These are phyloP conservation scores for Aspergillus cristatus DNA, from an alignment of 495 filamentous ascomycete genomes.

Conservation along the genomic window DNA sequence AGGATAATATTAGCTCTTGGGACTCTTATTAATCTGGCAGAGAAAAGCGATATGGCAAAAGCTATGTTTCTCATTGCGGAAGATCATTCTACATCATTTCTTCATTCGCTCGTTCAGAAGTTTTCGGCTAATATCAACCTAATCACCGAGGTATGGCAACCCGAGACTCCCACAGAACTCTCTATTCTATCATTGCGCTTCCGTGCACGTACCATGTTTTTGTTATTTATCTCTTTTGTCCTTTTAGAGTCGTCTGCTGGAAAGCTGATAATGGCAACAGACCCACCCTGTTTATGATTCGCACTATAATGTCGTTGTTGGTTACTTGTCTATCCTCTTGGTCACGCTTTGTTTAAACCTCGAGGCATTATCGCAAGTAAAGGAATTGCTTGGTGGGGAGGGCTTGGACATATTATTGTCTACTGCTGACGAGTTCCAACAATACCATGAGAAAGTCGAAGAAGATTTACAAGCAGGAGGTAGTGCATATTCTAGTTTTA, in stretches of 20 bases:
- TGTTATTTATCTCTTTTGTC: no score
- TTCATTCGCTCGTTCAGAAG: slow-evolving; percentile 35
- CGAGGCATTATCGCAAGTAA: slow-evolving; percentile 42
- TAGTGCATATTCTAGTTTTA: slow-evolving; percentile 41
- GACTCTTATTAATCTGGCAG: slow-evolving; percentile 81
- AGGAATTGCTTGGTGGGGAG: slow-evolving; percentile 43
- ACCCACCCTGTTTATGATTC: slow-evolving; percentile 76
- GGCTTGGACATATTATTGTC: slow-evolving; percentile 57
- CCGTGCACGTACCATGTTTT: no score
- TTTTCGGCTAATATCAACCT: slow-evolving; percentile 31
- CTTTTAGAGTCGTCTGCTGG: no score
- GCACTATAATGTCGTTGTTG: slow-evolving; percentile 80
- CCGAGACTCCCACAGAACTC: no score
- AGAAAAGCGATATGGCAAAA: slow-evolving; percentile 54
- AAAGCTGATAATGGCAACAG: slow-evolving; percentile 32
- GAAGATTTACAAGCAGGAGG: slow-evolving; percentile 16
- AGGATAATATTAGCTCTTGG: slow-evolving; percentile 71
- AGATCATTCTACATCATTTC: slow-evolving; percentile 16
- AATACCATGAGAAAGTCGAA: slow-evolving; percentile 68
- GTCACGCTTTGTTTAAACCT: slow-evolving; percentile 63
- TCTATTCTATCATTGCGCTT: no score
- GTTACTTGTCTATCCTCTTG: slow-evolving; percentile 81
- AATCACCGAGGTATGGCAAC: slow-evolving; percentile 40
- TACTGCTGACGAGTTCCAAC: slow-evolving; percentile 79
- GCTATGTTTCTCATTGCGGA: slow-evolving; percentile 22